These are phyloP conservation scores for Pseudocercospora vitis DNA, from an alignment of 2,329 filamentous ascomycete genomes.

Conservation along the genomic window DNA sequence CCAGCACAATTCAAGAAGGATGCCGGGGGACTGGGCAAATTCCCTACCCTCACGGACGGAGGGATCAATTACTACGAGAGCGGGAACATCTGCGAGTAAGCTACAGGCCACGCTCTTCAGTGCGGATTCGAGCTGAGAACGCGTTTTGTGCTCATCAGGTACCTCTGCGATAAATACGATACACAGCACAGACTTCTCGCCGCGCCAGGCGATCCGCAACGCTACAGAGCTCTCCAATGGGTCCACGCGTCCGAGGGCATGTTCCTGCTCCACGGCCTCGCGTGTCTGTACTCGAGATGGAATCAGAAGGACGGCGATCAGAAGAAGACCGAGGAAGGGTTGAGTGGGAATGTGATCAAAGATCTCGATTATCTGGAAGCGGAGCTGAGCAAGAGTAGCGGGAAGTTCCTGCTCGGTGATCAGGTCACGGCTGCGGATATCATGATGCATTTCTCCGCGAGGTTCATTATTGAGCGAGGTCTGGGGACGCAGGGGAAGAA, in stretches of 20 bases:
- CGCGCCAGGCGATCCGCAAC: constrained; percentile 35
- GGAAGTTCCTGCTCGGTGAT: constrained; percentile 46
- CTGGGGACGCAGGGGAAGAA: constrained; percentile 41
- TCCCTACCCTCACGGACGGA: constrained; percentile 47
- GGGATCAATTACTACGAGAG: constrained; percentile 46
- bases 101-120: too few species aligned
- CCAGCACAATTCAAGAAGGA: constrained; percentile 46
- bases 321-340: constrained; percentile 40
- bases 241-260: constrained; percentile 51
- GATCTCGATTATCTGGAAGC: constrained; percentile 49
- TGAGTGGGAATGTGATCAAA: constrained; percentile 47
- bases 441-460: constrained; percentile 46
- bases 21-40: constrained; percentile 48
- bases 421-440: constrained; percentile 47
- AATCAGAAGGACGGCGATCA: constrained; percentile 41
- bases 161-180: constrained; percentile 51
- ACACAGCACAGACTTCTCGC: constrained; percentile 41
- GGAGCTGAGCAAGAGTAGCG: constrained; percentile 42
- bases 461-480: constrained; percentile 43
- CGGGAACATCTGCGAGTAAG: constrained; percentile 50
- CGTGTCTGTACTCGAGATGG: constrained; percentile 49
- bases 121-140: too few species aligned
- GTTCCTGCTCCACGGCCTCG: constrained; percentile 47
- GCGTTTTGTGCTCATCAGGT: too few species aligned
- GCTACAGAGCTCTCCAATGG: constrained; percentile 45